Evolutionary conservation across 129 eudicot species (phyloP).

Genomic region (Helianthus annuus): HanXRQr2.0-SUNRISE NC_035448.2:171539785-171540284

Average conservation of each 20-base stretch:
- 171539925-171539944: constrained; percentile 42
- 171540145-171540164: constrained; percentile 16
- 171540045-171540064: background rate
- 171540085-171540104: background rate
- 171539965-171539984: background rate
- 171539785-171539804: background rate
- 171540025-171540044: background rate
- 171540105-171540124: constrained; percentile 1
- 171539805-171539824: constrained; percentile 17
- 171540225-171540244: constrained; percentile 79
- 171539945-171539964: background rate
- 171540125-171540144: background rate
- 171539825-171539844: constrained; percentile 17
- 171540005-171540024: constrained; percentile 1
- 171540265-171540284: constrained; percentile 52
- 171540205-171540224: constrained; percentile 61
- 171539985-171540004: constrained; percentile 13
- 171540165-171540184: constrained; percentile 25
- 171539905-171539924: constrained; percentile 57
- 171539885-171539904: constrained; percentile 49
- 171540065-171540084: background rate
- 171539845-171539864: constrained; percentile 47
- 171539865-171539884: constrained; percentile 74
- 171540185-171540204: constrained; percentile 42
- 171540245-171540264: constrained; percentile 85